Percentiles rank a stretch among this genome's conserved stretches.
phyloP scores from a whole-genome alignment of 2,329 filamentous ascomycete species.

The Decorospora gaudefroyi region DNA sequence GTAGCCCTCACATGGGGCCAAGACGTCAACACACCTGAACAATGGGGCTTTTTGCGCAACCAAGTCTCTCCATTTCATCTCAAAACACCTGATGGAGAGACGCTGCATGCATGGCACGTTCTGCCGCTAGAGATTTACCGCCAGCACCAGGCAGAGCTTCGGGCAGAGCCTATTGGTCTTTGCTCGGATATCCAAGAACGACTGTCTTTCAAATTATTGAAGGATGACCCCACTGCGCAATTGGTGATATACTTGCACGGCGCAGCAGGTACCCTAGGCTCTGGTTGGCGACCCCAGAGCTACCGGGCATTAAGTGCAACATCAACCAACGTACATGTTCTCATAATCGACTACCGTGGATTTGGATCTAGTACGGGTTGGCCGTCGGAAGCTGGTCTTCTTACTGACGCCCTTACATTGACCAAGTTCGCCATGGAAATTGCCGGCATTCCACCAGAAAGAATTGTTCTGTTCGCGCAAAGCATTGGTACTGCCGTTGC shows the following conservation, averaged over 20 bases:
- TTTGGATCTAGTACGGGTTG: constrained; percentile 60
- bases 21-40: constrained; percentile 55
- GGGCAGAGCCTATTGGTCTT: constrained; percentile 52
- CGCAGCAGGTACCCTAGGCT: constrained; percentile 61
- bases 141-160: constrained; percentile 50
- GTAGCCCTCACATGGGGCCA: constrained; percentile 61
- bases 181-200: constrained; percentile 60
- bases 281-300: constrained; percentile 59
- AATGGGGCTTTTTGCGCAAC: constrained; percentile 55
- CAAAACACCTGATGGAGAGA: constrained; percentile 48
- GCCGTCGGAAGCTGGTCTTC: constrained; percentile 61
- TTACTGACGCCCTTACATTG: constrained; percentile 59
- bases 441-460: constrained; percentile 57
- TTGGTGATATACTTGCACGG: constrained; percentile 68
- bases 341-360: constrained; percentile 66
- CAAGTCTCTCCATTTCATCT: constrained; percentile 57
- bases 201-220: constrained; percentile 64
- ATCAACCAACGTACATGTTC: constrained; percentile 59
- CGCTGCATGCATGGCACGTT: constrained; percentile 57
- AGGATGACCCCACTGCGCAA: constrained; percentile 64
- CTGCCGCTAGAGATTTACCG: constrained; percentile 55
- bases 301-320: constrained; percentile 60
- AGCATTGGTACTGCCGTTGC: constrained; percentile 62
- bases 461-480: constrained; percentile 64
- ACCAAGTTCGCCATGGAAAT: constrained; percentile 60